A percentile compares a stretch with the other conserved stretches of the same genome.
phyloP scores from a whole-genome alignment of 140 eudicot species.

The Anethum foeniculum region DNA sequence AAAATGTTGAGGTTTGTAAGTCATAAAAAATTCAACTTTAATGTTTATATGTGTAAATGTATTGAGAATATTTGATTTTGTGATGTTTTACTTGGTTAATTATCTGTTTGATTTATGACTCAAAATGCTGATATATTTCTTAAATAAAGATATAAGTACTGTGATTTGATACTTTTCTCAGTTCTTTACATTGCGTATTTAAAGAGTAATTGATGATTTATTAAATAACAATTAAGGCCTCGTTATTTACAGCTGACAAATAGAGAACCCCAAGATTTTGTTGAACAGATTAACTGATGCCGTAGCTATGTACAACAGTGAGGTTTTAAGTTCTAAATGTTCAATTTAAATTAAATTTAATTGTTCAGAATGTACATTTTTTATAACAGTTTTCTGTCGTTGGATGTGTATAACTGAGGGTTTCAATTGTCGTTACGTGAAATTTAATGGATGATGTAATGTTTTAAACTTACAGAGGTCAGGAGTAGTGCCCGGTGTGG shows the following conservation, averaged over 20 bases:
- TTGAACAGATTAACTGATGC: too few relatives aligned
- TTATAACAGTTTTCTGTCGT: neutral
- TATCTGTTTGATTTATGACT: neutral
- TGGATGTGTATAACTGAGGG: neutral
- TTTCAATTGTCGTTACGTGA: neutral
- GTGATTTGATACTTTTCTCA: neutral
- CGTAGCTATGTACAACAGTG: too few relatives aligned
- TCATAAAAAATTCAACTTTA: neutral
- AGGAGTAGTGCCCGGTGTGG: slow-evolving; percentile 83
- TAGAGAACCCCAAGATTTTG: neutral
- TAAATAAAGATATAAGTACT: too few relatives aligned
- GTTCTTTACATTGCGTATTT: slow-evolving; percentile 3
- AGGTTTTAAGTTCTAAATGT: neutral
- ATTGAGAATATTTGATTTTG: neutral
- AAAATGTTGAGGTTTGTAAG: slow-evolving; percentile 42
- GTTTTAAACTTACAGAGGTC: slow-evolving; percentile 46
- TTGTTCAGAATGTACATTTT: neutral
- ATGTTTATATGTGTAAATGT: neutral
- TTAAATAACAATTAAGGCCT: neutral
- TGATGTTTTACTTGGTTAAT: neutral
- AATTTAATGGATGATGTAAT: neutral
- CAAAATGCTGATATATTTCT: neutral
- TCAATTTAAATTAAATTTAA: neutral
- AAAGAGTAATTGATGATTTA: too few relatives aligned
- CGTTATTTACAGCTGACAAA: neutral